These are phyloP conservation scores for Sarocladium oryzae DNA, from an alignment of 2,329 filamentous ascomycete species.

Conservation along the genomic window DNA sequence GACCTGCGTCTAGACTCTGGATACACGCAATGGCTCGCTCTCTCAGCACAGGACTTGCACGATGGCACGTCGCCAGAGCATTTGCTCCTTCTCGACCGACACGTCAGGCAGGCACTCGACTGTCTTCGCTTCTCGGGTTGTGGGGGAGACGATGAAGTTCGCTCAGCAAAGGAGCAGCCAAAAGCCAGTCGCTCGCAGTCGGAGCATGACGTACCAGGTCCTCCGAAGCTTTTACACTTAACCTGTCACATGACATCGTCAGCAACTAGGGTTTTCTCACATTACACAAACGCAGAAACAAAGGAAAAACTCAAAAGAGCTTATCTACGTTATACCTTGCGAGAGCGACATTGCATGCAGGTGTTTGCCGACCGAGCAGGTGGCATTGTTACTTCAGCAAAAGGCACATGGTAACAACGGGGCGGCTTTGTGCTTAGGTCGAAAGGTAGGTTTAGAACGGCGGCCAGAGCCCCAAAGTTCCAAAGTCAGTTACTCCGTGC, in stretches of 20 bases:
- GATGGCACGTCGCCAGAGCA: constrained; percentile 38
- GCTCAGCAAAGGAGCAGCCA: constrained; percentile 35
- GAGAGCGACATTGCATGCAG: constrained; percentile 11
- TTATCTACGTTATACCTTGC: constrained; percentile 11
- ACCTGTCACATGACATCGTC: constrained; percentile 24
- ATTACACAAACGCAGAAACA: too few relatives aligned
- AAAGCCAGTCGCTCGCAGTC: constrained; percentile 45
- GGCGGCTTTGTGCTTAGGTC: too few relatives aligned
- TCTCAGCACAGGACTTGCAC: constrained; percentile 9
- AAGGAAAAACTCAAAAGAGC: constrained; percentile 21
- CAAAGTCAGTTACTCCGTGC: too few relatives aligned
- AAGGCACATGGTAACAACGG: too few relatives aligned
- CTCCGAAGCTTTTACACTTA: not conserved
- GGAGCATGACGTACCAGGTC: constrained; percentile 29
- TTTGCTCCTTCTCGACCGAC: constrained; percentile 35
- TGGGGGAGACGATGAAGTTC: constrained; percentile 19
- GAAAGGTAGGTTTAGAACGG: too few relatives aligned
- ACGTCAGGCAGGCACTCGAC: constrained; percentile 37
- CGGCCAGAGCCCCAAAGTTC: too few relatives aligned
- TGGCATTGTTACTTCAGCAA: constrained; percentile 10
- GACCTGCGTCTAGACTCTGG: not conserved
- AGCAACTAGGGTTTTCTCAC: constrained; percentile 30
- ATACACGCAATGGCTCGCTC: constrained; percentile 19
- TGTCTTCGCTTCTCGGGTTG: constrained; percentile 30
- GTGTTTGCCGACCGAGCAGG: constrained; percentile 10